Evolutionary conservation across 2,329 filamentous ascomycete species (phyloP), one percentile per base, ranked within the genome.

Genomic region (Helotiales sp.): DNA sequence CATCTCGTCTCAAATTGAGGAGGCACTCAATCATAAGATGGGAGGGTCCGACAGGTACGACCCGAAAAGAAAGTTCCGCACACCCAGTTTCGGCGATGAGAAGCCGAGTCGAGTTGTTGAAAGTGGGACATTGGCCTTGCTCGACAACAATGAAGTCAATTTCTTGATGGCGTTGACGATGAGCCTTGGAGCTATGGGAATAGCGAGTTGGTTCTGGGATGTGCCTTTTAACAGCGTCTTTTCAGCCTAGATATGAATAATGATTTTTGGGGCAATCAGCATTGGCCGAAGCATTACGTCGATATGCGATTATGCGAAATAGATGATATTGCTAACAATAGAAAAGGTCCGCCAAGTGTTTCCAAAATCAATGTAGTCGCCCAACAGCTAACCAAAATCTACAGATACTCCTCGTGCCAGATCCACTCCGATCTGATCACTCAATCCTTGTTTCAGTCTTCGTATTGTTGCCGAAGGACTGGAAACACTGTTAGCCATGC

Each of bases 91-190:
- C 76, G 75, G 83, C 2, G 75, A 79, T 55, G 79, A 79, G 66
- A 82, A 87, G 59, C 66, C 68, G 48, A 69, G 68, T 42, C 64
- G 70, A 33, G 76, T 85, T 5, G 74, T 87, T 6, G 85, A 90
- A 74, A 88, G 79, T 65, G 91, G 85, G 71, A 59, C 62, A 51
- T 79, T 76, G 83, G 83, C 96, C 71, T 72, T 96, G 60, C 77
- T 99, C 57, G 92, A 96, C 73, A 99, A 99, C 73, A 99, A 99
- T 73, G 89, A 90, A 54, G 92, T 99, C 67, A 99, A 99, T 73
- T 84, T 97, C 57, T 73, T 93, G 56, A 98, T 97, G 93, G 93
- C 93, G 0, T 80, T 84, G 13, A 79, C 80, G 4, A 93, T 96
- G 83, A 96, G 90, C 70, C 63, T 92, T 17, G 84, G 87, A 4